Percentiles rank a stretch among this genome's conserved stretches.
Evolutionary conservation across 805 yeast species (phyloP).

Genomic region (Wickerhamomyces hampshirensis): DNA sequence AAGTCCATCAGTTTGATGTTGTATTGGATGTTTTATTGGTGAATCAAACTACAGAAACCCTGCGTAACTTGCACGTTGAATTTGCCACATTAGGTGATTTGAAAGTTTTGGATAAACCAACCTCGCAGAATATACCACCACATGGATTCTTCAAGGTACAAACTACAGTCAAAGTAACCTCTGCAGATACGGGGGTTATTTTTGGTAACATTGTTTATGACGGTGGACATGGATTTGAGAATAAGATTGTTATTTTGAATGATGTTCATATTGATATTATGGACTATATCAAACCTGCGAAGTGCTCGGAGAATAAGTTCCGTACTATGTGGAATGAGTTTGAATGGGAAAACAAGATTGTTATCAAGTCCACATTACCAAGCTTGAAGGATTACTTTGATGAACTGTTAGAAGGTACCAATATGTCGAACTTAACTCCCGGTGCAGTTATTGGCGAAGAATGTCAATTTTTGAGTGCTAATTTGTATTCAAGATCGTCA

Average conservation of each 20-base stretch:
- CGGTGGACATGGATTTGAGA: conserved; percentile 89
- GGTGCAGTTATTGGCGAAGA: conserved; percentile 87
- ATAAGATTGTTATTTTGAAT: conserved; percentile 83
- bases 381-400: conserved; percentile 75
- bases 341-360: conserved; percentile 98
- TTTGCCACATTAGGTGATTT: conserved; percentile 95
- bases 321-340: conserved; percentile 99
- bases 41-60: conserved; percentile 87
- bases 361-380: conserved; percentile 65
- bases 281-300: conserved; percentile 97
- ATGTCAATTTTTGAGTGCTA: conserved; percentile 90
- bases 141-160: conserved; percentile 92
- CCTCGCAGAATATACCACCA: conserved; percentile 90
- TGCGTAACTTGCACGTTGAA: conserved; percentile 88
- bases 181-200: conserved; percentile 97
- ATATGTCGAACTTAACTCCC: conserved; percentile 91
- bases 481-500: conserved; percentile 83
- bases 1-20: conserved; percentile 95
- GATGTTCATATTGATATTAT: conserved; percentile 95
- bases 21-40: conserved; percentile 90
- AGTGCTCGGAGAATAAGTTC: conserved; percentile 82
- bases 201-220: conserved; percentile 97
- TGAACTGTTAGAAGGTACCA: conserved; percentile 73
- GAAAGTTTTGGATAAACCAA: conserved; percentile 88
- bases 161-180: conserved; percentile 87